Evolutionary conservation across 202 grass and related monocot species (phyloP).

Genomic region (Setaria italica): DNA sequence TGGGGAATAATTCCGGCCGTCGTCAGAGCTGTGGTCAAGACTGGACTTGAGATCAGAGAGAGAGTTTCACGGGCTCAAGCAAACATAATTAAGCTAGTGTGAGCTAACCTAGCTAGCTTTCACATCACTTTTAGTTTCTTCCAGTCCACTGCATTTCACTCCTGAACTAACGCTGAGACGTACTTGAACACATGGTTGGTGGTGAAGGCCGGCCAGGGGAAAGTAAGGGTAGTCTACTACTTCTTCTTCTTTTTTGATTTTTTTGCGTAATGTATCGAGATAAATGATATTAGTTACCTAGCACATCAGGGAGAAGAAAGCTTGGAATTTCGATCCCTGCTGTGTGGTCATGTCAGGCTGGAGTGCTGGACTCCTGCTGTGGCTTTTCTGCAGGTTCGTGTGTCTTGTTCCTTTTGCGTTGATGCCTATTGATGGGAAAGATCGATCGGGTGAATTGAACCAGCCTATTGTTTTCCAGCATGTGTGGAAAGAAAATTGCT

Average conservation of each 20-base stretch:
- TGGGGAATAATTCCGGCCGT: slow-evolving; percentile 36
- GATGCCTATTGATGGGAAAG: slow-evolving; percentile 29
- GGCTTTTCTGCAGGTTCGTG: slow-evolving; percentile 6
- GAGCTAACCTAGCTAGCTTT: slow-evolving; percentile 13
- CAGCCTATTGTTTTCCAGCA: slow-evolving; percentile 13
- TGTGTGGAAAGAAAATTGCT: slow-evolving; percentile 10
- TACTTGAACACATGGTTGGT: slow-evolving; percentile 28
- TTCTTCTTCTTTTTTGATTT: neutral
- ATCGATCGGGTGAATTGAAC: neutral
- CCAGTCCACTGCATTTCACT: slow-evolving; percentile 4
- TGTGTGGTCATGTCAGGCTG: slow-evolving; percentile 42
- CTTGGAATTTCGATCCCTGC: slow-evolving; percentile 31
- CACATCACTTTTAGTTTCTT: neutral
- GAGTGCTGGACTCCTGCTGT: slow-evolving; percentile 10
- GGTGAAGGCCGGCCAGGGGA: slow-evolving; percentile 8
- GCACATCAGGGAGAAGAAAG: slow-evolving; percentile 31
- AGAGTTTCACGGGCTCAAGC: slow-evolving; percentile 52
- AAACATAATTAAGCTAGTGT: slow-evolving; percentile 6
- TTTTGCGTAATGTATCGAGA: neutral
- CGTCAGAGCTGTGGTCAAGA: slow-evolving; percentile 35
- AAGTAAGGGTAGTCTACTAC: neutral
- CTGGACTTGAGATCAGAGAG: neutral
- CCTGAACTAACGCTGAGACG: slow-evolving; percentile 1
- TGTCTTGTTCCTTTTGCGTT: neutral
- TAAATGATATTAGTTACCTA: slow-evolving; percentile 22